Conservation (phyloP, 371 early-diverging fungal species). For the Mortierella polycephala region DNA sequence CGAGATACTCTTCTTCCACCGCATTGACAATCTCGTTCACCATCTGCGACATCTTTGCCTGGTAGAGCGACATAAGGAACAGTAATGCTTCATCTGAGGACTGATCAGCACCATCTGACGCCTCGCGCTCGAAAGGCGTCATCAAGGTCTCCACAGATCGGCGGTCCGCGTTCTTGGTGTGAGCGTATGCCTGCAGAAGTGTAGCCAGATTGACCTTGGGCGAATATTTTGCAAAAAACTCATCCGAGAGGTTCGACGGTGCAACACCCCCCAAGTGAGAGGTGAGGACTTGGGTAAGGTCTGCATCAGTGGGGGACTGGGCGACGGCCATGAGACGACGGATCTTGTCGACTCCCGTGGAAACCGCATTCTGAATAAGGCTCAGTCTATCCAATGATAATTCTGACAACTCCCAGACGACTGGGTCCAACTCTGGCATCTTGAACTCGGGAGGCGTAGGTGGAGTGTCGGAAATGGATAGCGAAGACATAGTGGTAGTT, state of each 20-base stretch:
- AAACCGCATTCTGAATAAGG: slow-evolving; percentile 35
- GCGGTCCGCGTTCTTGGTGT: slow-evolving; percentile 53
- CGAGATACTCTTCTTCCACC: slow-evolving; percentile 22
- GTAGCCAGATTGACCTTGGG: slow-evolving; percentile 49
- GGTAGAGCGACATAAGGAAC: slow-evolving; percentile 26
- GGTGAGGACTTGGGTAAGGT: slow-evolving; percentile 12
- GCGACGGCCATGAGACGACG: slow-evolving; percentile 28
- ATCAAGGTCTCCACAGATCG: slow-evolving; percentile 40
- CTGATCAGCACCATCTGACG: neutral
- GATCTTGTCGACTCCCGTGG: slow-evolving; percentile 40
- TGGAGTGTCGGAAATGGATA: slow-evolving; percentile 13
- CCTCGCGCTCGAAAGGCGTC: slow-evolving; percentile 44
- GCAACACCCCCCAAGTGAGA: slow-evolving; percentile 10
- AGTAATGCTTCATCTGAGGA: slow-evolving; percentile 25
- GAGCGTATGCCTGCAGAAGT: slow-evolving; percentile 51
- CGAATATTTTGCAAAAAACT: slow-evolving; percentile 41
- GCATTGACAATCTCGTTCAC: slow-evolving; percentile 22
- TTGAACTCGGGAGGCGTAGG: slow-evolving; percentile 16
- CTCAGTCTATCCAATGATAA: slow-evolving; percentile 18
- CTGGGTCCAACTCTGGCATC: slow-evolving; percentile 21
- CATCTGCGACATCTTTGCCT: slow-evolving; percentile 32
- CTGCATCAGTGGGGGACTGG: slow-evolving; percentile 9
- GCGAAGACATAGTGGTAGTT: slow-evolving; percentile 3
- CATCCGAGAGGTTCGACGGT: slow-evolving; percentile 13
- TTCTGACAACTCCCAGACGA: slow-evolving; percentile 32